Evolutionary conservation across 768 basidiomycete species (phyloP), one percentile per base, ranked within the genome.

Genomic region (Daedalea quercina): DNA sequence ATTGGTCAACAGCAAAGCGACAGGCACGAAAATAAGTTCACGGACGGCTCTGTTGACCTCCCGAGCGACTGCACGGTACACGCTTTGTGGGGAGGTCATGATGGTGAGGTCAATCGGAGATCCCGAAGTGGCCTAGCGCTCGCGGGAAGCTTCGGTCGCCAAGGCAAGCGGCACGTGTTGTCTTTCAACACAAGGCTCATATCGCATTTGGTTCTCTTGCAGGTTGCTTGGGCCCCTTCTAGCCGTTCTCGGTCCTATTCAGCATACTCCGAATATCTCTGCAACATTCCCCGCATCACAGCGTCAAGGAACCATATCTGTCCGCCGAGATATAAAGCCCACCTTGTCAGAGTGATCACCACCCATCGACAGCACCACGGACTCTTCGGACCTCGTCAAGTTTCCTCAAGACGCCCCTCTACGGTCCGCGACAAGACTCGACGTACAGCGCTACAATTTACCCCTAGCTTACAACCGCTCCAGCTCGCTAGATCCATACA

Each of bases 31-130:
- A 45, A 40, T 22, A 33, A 48, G 45, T 23, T 53, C 25, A 67
- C 64, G 58, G 58, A 45, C 83, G 17, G 79, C 75, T 56, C 69
- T 76, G 54, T 73, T 73, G 50, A 84, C 63, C 60, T 84, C 82
- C 24, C 78, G 72, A 50, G 84, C 69, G 37, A 82, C 69, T 9
- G 71, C 65, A 19, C 82, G 77, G 56, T 82, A 84, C 4, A 72
- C 64, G 22, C 13, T 33, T 17, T 26, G 40, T 25, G 20, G 23
- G 9, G 44, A 13, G 20, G n/a, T 40, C 50, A 51, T 51, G 41
- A 23, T 20, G 20, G 22, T 22, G 20, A 20, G 28, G 28, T 31
- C 28, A 31, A 31, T 31, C 28, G 28, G 28, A 31, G 9, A 44
- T 26, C 23, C 13, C 19, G 15, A 6, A 40, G 37, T 40, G 37